phyloP scores from a whole-genome alignment of 2,329 filamentous ascomycete genomes.

The Lecanicillium sp. region DNA sequence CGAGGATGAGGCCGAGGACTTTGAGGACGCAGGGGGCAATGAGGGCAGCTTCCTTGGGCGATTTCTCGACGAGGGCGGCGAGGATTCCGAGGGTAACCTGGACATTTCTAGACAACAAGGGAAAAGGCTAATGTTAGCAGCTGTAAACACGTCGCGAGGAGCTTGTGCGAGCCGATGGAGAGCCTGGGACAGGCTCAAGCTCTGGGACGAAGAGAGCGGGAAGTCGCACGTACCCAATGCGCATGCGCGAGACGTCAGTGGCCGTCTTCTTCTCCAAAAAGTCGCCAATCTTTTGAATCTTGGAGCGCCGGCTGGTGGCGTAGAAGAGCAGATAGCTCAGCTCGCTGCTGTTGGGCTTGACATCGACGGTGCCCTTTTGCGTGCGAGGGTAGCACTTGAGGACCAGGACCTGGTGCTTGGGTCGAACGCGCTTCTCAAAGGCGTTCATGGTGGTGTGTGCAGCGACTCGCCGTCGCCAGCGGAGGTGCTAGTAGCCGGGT shows the following conservation, averaged over 20 bases:
- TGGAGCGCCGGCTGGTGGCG: slow-evolving; percentile 85
- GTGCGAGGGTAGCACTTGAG: slow-evolving; percentile 94
- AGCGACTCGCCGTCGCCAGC: too few species aligned
- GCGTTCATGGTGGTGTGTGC: slow-evolving; percentile 59
- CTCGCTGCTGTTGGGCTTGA: slow-evolving; percentile 94
- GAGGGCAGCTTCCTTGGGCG: slow-evolving; percentile 80
- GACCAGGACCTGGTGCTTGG: slow-evolving; percentile 94
- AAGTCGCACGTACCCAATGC: slow-evolving; percentile 67
- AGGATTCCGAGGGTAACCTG: slow-evolving; percentile 93
- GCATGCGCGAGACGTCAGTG: slow-evolving; percentile 80
- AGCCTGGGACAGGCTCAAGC: too few species aligned
- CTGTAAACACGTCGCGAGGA: background rate
- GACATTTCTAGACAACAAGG: slow-evolving; percentile 57
- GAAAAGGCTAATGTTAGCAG: slow-evolving; percentile 8
- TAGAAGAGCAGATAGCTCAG: slow-evolving; percentile 97
- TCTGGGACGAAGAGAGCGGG: background rate
- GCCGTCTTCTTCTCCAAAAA: slow-evolving; percentile 94
- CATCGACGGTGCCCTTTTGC: slow-evolving; percentile 83
- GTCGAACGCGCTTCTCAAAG: slow-evolving; percentile 64
- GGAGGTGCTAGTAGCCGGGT: too few species aligned
- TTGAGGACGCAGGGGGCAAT: slow-evolving; percentile 80
- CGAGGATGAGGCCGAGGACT: slow-evolving; percentile 74
- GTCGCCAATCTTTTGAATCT: slow-evolving; percentile 90
- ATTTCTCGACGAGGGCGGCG: slow-evolving; percentile 85
- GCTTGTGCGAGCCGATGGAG: too few species aligned